Evolutionary conservation across 139 green algal genomes (phyloP).

Genomic region (Closterium sp.): DNA sequence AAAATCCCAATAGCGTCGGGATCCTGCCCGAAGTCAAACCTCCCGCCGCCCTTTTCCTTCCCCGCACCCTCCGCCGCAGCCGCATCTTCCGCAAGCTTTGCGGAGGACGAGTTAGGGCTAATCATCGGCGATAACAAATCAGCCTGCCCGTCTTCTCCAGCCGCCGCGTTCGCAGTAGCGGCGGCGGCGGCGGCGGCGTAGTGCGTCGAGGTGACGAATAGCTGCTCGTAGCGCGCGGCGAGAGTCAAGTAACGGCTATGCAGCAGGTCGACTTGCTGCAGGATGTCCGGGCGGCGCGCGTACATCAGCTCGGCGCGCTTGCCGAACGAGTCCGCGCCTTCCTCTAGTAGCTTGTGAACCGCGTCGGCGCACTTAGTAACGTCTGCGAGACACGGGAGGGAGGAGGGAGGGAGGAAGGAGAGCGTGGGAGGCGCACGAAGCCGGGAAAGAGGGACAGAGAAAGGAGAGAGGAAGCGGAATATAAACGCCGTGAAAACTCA

Average conservation of each 20-base stretch:
- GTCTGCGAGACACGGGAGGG: background rate
- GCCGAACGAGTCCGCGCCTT: background rate
- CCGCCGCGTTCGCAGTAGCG: background rate
- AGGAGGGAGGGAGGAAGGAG: background rate
- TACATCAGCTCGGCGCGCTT: background rate
- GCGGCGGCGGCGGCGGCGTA: background rate
- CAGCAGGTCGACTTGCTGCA: background rate
- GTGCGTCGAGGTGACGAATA: background rate
- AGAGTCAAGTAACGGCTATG: background rate
- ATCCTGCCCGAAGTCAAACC: background rate
- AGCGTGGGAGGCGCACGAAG: background rate
- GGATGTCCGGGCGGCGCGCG: background rate
- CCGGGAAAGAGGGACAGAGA: background rate
- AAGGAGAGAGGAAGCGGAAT: background rate
- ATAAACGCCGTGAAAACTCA: background rate
- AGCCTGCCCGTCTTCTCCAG: background rate
- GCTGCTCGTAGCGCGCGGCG: background rate
- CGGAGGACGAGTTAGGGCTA: background rate
- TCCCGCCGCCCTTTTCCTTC: background rate
- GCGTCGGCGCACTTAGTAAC: background rate
- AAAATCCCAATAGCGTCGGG: background rate
- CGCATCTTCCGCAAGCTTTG: background rate
- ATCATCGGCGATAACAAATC: background rate
- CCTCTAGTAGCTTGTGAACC: background rate
- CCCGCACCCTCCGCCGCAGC: background rate